Evolutionary conservation across 352 stramenopile species (phyloP).

Genomic region (Globisporangium cederbergense): DNA sequence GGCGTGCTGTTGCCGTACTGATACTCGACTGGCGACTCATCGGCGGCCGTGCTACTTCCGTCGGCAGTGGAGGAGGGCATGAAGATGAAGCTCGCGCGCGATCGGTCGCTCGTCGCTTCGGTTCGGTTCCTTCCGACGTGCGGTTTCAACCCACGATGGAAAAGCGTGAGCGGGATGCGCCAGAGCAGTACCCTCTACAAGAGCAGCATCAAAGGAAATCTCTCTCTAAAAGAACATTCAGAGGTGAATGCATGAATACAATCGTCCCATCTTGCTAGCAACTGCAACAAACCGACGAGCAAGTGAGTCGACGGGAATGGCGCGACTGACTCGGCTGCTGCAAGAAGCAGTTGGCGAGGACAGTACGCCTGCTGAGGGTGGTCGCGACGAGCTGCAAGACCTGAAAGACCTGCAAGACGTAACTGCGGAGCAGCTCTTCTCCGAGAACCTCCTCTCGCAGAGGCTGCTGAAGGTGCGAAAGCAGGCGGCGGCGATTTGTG

Average conservation of each 20-base stretch:
- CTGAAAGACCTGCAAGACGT: slow-evolving; percentile 5
- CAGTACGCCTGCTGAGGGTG: background rate
- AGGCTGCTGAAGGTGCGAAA: slow-evolving; percentile 19
- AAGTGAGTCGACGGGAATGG: slow-evolving; percentile 25
- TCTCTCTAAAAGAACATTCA: slow-evolving; percentile 6
- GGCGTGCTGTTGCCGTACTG: background rate
- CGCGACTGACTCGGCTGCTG: slow-evolving; percentile 33
- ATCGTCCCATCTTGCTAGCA: background rate
- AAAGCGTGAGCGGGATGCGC: background rate
- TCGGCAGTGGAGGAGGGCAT: slow-evolving; percentile 1
- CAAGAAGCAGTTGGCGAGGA: background rate
- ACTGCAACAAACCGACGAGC: background rate
- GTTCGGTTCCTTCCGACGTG: slow-evolving; percentile 6
- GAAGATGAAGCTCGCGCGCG: background rate
- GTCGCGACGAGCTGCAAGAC: slow-evolving; percentile 14
- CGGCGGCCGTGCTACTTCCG: background rate
- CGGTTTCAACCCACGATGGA: slow-evolving; percentile 13
- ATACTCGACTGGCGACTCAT: background rate
- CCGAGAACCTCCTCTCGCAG: slow-evolving; percentile 42
- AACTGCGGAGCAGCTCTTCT: slow-evolving; percentile 49
- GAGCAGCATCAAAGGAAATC: background rate
- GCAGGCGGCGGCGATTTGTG: slow-evolving; percentile 34
- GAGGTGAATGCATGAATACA: background rate
- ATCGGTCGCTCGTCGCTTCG: background rate
- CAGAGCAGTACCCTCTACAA: slow-evolving; percentile 13